These are phyloP conservation scores for Madurella mycetomatis DNA, from an alignment of 2,329 filamentous ascomycete genomes.

Conservation along the genomic window DNA sequence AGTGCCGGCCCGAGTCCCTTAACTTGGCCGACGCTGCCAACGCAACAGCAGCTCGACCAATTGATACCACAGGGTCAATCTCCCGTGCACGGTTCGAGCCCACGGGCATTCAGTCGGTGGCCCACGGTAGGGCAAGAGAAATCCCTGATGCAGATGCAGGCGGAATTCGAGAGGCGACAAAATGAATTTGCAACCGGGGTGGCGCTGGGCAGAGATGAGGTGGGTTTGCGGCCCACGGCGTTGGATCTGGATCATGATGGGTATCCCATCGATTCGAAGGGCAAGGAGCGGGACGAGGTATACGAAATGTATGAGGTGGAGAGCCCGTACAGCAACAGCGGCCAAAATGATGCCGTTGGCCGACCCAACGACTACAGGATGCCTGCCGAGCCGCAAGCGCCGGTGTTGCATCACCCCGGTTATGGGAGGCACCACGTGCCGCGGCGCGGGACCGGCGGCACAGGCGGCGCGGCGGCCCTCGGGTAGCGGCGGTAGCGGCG, in stretches of 20 bases:
- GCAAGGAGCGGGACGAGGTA: constrained; percentile 37
- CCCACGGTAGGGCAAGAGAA: constrained; percentile 25
- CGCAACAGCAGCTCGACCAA: constrained; percentile 28
- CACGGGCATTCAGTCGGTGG: constrained; percentile 25
- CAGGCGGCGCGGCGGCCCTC: not conserved
- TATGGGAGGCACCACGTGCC: constrained; percentile 36
- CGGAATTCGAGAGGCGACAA: constrained; percentile 24
- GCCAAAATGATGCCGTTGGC: constrained; percentile 12
- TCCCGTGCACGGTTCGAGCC: constrained; percentile 17
- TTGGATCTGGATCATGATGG: constrained; percentile 28
- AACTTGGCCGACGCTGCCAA: constrained; percentile 22
- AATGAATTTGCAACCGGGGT: constrained; percentile 37
- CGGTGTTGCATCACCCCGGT: constrained; percentile 44
- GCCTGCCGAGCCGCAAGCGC: constrained; percentile 32
- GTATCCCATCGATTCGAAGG: constrained; percentile 33
- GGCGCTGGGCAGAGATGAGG: constrained; percentile 39
- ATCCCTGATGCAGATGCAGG: constrained; percentile 29
- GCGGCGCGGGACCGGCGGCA: constrained; percentile 20
- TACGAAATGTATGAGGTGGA: constrained; percentile 42
- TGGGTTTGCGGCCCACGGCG: constrained; percentile 30
- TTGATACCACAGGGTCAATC: constrained; percentile 19
- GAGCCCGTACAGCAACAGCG: constrained; percentile 29
- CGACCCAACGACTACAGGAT: constrained; percentile 18
- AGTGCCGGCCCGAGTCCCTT: constrained; percentile 16
- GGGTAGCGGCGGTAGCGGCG: not conserved